Percentiles rank a stretch among this genome's conserved stretches.
Evolutionary conservation across 2,329 filamentous ascomycete genomes (phyloP).

Genomic region (Exophiala viscosa): DNA sequence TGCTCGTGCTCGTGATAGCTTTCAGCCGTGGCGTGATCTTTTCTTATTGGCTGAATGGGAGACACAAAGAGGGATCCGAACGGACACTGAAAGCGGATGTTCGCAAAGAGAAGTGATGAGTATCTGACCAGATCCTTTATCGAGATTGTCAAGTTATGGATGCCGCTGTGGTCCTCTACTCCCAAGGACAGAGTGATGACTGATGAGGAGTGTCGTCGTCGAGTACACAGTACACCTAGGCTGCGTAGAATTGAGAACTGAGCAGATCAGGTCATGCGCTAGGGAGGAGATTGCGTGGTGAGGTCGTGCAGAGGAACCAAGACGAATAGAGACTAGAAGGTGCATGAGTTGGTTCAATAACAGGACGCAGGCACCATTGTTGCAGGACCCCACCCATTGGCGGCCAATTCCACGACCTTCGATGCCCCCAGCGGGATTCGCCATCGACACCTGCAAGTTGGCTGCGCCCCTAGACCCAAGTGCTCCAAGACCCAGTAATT

Average conservation of each 20-base stretch:
- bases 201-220: no score
- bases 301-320: slow-evolving; percentile 13
- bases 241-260: slow-evolving; percentile 9
- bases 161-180: no score
- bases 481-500: neutral
- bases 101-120: neutral
- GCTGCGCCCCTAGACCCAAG: neutral
- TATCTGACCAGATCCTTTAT: neutral
- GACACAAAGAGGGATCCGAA: neutral
- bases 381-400: neutral
- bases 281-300: slow-evolving; percentile 20
- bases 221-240: neutral
- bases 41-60: neutral
- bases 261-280: slow-evolving; percentile 18
- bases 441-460: neutral
- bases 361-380: slow-evolving; percentile 1
- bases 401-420: neutral
- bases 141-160: neutral
- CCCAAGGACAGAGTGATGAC: no score
- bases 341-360: slow-evolving; percentile 10
- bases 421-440: slow-evolving; percentile 7
- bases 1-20: slow-evolving; percentile 11
- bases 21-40: slow-evolving; percentile 14
- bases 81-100: neutral
- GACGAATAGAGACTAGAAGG: slow-evolving; percentile 3